A percentile compares a stretch with the other conserved stretches of the same genome.
phyloP scores from a whole-genome alignment of 2,329 filamentous ascomycete species.

The Cladosporium sp. region DNA sequence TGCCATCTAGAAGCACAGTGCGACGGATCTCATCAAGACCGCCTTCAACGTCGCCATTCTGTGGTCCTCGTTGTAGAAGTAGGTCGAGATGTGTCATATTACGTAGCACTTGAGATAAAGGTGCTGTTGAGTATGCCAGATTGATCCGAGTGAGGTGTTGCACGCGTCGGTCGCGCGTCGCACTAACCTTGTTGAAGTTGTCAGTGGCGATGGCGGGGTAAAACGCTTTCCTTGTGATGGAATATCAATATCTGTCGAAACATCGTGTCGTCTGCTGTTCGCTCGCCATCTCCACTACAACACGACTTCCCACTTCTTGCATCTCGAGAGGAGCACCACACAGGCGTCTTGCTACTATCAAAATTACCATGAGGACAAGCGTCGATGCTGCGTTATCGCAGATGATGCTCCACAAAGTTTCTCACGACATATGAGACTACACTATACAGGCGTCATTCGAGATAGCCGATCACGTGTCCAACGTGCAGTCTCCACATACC shows the following conservation, averaged over 20 bases:
- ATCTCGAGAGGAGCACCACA: not conserved
- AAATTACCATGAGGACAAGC: not conserved
- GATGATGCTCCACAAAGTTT: not conserved
- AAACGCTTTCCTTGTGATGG: not conserved
- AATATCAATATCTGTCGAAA: not conserved
- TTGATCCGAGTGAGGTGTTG: not conserved
- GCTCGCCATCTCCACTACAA: not conserved
- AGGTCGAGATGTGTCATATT: conserved; percentile 61
- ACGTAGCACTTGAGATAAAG: conserved; percentile 6
- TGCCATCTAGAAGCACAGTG: conserved; percentile 72
- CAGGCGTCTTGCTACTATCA: no score
- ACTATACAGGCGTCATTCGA: not conserved
- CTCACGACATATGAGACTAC: not conserved
- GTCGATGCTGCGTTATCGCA: not conserved
- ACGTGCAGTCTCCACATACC: not conserved
- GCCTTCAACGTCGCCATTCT: conserved; percentile 65
- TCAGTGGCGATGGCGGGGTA: not conserved
- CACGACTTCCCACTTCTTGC: not conserved
- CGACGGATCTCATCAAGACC: conserved; percentile 70
- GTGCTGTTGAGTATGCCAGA: not conserved
- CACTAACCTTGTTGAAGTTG: not conserved
- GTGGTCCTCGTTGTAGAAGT: conserved; percentile 77
- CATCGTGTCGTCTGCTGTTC: not conserved
- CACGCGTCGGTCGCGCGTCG: conserved; percentile 1
- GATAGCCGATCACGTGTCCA: not conserved